Conservation (phyloP, 73 alveolate genomes). For the Uronychia binucleata region DNA sequence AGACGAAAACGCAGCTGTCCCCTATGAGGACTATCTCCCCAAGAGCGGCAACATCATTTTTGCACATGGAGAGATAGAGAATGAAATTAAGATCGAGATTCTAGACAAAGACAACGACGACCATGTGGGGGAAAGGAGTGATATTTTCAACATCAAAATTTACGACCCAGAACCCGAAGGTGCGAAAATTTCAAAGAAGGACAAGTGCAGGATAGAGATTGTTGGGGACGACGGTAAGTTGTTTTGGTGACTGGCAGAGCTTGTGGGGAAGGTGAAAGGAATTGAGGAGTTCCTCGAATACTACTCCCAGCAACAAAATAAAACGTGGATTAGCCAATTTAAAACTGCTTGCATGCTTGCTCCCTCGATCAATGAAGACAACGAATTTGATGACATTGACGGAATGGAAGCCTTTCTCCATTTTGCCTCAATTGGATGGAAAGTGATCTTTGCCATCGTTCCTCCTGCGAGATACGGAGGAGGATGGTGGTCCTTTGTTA, state of each 20-base stretch:
- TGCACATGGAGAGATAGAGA: constrained; percentile 38
- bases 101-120: constrained; percentile 17
- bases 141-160: constrained; percentile 32
- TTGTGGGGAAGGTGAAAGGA: constrained; percentile 27
- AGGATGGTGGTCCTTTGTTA: constrained; percentile 74
- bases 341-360: constrained; percentile 62
- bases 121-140: constrained; percentile 12
- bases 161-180: constrained; percentile 63
- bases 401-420: constrained; percentile 53
- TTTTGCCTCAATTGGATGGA: constrained; percentile 57
- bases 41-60: constrained; percentile 25
- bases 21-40: constrained; percentile 29
- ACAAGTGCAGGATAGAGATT: constrained; percentile 36
- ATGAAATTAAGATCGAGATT: constrained; percentile 23
- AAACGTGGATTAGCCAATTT: constrained; percentile 45
- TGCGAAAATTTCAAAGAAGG: constrained; percentile 56
- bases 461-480: constrained; percentile 57
- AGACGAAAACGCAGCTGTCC: constrained; percentile 18
- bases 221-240: constrained; percentile 35
- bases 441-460: constrained; percentile 32
- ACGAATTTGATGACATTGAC: constrained; percentile 53
- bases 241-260: too few relatives aligned
- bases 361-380: constrained; percentile 48
- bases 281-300: constrained; percentile 31
- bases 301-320: constrained; percentile 11